phyloP scores from a whole-genome alignment of 1,284 basidiomycete genomes.

The Ganoderma lucidum region DNA sequence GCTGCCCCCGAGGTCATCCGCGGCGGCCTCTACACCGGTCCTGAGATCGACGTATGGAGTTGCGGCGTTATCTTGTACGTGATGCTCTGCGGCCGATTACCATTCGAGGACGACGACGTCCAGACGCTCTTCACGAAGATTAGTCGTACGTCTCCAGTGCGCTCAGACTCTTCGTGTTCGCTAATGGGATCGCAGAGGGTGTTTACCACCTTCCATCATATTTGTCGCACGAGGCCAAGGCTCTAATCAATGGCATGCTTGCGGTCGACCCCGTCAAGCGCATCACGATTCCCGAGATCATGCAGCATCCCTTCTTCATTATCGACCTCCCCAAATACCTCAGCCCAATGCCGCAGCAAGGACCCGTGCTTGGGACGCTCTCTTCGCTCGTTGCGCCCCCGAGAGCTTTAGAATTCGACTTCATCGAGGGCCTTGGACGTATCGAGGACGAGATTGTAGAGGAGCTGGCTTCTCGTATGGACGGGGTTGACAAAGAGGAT shows the following conservation, averaged over 20 bases:
- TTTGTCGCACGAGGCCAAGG: slow-evolving; percentile 79
- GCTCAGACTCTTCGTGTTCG: neutral
- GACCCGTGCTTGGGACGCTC: slow-evolving; percentile 76
- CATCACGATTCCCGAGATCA: slow-evolving; percentile 91
- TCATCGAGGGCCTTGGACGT: slow-evolving; percentile 84
- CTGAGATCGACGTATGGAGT: slow-evolving; percentile 98
- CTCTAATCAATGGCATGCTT: slow-evolving; percentile 87
- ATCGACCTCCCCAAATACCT: slow-evolving; percentile 89
- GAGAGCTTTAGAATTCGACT: slow-evolving; percentile 74
- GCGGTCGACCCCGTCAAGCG: slow-evolving; percentile 93
- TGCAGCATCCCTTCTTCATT: slow-evolving; percentile 89
- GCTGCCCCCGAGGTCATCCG: slow-evolving; percentile 96
- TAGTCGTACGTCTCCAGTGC: slow-evolving; percentile 66
- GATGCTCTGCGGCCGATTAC: slow-evolving; percentile 91
- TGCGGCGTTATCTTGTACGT: slow-evolving; percentile 96
- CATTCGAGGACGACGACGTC: slow-evolving; percentile 96
- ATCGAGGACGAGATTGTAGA: slow-evolving; percentile 92
- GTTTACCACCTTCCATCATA: slow-evolving; percentile 84
- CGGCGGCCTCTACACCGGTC: slow-evolving; percentile 92
- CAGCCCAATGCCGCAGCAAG: slow-evolving; percentile 83
- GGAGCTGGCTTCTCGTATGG: slow-evolving; percentile 80
- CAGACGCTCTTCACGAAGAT: slow-evolving; percentile 93
- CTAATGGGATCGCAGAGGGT: slow-evolving; percentile 64
- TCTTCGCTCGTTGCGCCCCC: slow-evolving; percentile 73
- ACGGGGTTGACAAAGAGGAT: slow-evolving; percentile 82